Base-by-base conservation (phyloP, 192 early-diverging fungal genomes). In the Chytriomyces sp. region DNA sequence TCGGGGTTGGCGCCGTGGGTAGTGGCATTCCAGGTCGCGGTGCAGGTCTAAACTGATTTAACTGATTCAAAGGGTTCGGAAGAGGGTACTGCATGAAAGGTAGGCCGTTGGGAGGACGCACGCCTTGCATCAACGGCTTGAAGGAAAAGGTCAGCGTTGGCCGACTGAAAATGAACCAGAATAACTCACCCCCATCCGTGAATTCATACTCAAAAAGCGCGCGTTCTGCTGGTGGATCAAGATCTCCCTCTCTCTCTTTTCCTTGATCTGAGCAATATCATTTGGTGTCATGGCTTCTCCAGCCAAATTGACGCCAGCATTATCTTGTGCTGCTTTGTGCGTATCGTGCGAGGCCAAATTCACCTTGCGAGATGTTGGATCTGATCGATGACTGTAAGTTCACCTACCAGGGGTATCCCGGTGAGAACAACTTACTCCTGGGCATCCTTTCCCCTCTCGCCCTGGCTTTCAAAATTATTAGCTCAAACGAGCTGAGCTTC, bases 321-420 rank as follows among this genome's bases (percentile, higher is more conserved):
- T 68, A n/a, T 70, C 71, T 63, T 80, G 78, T 19, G 72, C 58
- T 36, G 76, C 75, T 38, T 76, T 70, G 49, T 80, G 78, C 8
- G 78, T 80, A 19, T 80, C 78, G 62, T 80, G 78, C 26, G 71
- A 52, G 7, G 64, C 59, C 12, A 80, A 32, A 36, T 64, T 75
- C 14, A 80, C 71, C 19, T 61, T 64, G 39, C 57, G n/a, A n/a
- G n/a, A n/a, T n/a, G n/a, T n/a, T n/a, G n/a, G n/a, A n/a, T n/a
- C n/a, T n/a, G n/a, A n/a, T n/a, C n/a, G n/a, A n/a, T n/a, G n/a
- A n/a, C n/a, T n/a, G n/a, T n/a, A n/a, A n/a, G n/a, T n/a, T n/a
- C n/a, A n/a, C n/a, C n/a, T n/a, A n/a, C n/a, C n/a, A n/a, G n/a
- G n/a, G n/a, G n/a, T n/a, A n/a, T n/a, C n/a, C n/a, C n/a, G n/a